These are phyloP conservation scores for Cercospora citrullina DNA, from an alignment of 2,329 filamentous ascomycete species.

Conservation along the genomic window DNA sequence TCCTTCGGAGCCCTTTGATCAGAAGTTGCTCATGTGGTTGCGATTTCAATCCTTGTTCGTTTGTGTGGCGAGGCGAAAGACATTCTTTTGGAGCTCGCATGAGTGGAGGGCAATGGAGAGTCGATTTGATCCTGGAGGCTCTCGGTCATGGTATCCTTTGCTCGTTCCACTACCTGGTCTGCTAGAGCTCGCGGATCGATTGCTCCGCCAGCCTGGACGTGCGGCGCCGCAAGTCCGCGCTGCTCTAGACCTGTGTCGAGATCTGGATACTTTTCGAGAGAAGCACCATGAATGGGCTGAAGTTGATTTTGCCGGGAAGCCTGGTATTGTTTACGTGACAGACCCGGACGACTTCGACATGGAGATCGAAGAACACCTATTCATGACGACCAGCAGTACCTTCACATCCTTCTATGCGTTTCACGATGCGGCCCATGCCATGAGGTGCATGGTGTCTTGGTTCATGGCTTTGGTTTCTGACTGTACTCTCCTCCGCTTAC, in stretches of 20 bases:
- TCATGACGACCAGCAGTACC: slow-evolving; percentile 18
- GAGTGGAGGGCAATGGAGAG: slow-evolving; percentile 14
- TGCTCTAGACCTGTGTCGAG: slow-evolving; percentile 6
- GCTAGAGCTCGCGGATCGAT: slow-evolving; percentile 9
- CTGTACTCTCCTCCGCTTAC: slow-evolving; percentile 18
- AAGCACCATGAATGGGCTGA: slow-evolving; percentile 16
- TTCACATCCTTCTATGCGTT: slow-evolving; percentile 20
- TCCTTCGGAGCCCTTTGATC: slow-evolving; percentile 16
- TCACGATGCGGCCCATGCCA: slow-evolving; percentile 13
- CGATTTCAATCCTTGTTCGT: slow-evolving; percentile 19
- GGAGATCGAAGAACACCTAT: slow-evolving; percentile 22
- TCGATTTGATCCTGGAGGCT: slow-evolving; percentile 12
- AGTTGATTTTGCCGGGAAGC: slow-evolving; percentile 15
- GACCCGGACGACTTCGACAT: slow-evolving; percentile 16
- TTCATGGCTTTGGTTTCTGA: slow-evolving; percentile 15
- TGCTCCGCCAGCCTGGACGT: slow-evolving; percentile 2
- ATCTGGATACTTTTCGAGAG: slow-evolving; percentile 10
- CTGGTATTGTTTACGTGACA: slow-evolving; percentile 10
- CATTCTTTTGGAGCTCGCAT: slow-evolving; percentile 15
- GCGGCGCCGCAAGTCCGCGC: not conserved
- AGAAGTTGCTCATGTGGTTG: slow-evolving; percentile 18
- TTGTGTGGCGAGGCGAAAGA: slow-evolving; percentile 13
- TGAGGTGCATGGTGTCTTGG: slow-evolving; percentile 15
- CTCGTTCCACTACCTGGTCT: slow-evolving; percentile 16
- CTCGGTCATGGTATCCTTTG: slow-evolving; percentile 16